Percentiles rank a stretch among this genome's conserved stretches.
These are phyloP conservation scores for Solanum lycopersicoides DNA, from an alignment of 257 asterid species.

Conservation along the genomic window DNA sequence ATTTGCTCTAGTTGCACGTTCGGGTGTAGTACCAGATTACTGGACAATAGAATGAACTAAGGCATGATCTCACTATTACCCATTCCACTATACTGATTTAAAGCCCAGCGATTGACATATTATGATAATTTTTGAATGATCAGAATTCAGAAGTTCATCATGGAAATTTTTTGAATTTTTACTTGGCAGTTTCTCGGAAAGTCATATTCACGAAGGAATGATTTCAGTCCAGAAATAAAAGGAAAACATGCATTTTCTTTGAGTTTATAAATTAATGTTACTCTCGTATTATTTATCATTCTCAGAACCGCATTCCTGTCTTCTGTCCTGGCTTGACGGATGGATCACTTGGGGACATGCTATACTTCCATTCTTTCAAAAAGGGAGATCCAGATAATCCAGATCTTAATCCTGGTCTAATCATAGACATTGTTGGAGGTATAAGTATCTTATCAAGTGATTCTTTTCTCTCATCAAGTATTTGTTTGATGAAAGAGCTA, in stretches of 20 bases:
- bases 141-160: neutral
- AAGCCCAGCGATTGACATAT: neutral
- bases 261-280: neutral
- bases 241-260: neutral
- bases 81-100: neutral
- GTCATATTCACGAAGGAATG: neutral
- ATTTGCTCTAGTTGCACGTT: neutral
- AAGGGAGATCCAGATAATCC: conserved; percentile 6
- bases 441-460: neutral
- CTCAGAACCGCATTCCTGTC: conserved; percentile 75
- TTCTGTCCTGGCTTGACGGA: conserved; percentile 93
- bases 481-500: neutral
- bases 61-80: neutral
- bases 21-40: neutral
- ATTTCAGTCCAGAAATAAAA: neutral
- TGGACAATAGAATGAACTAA: neutral
- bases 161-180: neutral
- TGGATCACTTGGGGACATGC: conserved; percentile 93
- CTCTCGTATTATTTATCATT: neutral
- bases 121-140: neutral
- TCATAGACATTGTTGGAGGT: conserved; percentile 88
- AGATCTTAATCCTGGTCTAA: conserved; percentile 59
- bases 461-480: neutral
- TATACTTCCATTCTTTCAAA: conserved; percentile 73
- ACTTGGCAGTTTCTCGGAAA: neutral